These are phyloP conservation scores for Cercospora sp. DNA, from an alignment of 2,329 filamentous ascomycete genomes.

Conservation along the genomic window DNA sequence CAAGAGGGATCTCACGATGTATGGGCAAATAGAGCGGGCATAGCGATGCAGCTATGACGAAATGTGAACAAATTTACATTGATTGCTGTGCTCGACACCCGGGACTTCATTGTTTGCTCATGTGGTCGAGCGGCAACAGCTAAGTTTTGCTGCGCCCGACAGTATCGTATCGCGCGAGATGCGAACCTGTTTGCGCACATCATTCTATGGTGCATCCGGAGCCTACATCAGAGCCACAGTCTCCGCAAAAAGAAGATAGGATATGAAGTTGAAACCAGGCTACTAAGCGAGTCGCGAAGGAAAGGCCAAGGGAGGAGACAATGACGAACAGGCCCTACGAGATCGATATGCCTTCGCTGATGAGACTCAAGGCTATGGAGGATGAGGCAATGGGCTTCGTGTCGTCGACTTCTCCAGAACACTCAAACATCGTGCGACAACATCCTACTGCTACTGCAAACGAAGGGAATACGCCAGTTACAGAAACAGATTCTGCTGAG, in stretches of 20 bases:
- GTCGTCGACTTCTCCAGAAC: neutral
- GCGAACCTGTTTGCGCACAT: neutral
- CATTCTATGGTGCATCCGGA: neutral
- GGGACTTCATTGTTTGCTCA: neutral
- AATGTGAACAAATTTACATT: neutral
- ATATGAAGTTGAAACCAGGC: no score
- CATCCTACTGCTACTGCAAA: neutral
- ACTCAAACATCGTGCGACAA: neutral
- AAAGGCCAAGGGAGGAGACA: neutral
- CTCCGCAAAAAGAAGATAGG: no score
- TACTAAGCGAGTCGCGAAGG: neutral
- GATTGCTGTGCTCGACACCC: neutral
- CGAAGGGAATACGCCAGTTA: neutral
- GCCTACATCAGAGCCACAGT: no score
- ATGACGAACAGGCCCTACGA: slow-evolving; percentile 12
- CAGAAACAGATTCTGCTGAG: neutral
- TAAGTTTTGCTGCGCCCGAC: neutral
- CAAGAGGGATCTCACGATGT: neutral
- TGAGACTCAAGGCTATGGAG: neutral
- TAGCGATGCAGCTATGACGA: slow-evolving; percentile 6
- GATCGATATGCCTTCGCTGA: neutral
- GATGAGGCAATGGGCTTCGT: neutral
- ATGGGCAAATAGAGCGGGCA: slow-evolving; percentile 2
- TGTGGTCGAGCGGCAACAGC: neutral
- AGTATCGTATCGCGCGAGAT: neutral